phyloP scores from a whole-genome alignment of 305 asterid genomes.

The Fraxinus paxiana region DNA sequence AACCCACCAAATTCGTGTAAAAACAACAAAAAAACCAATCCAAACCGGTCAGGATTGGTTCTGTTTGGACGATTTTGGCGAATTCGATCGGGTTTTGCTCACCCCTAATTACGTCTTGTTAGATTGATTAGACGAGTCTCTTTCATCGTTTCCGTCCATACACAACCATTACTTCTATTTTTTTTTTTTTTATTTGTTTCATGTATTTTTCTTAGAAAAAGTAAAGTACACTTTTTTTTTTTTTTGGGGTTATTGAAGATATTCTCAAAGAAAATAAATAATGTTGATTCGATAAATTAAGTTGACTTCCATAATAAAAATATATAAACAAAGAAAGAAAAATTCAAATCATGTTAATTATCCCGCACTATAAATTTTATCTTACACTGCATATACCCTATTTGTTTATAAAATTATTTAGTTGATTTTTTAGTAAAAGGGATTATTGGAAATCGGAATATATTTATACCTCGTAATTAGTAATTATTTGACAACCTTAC shows the following conservation, averaged over 20 bases:
- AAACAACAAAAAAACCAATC: too few species aligned
- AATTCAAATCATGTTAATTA: background rate
- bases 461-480: slow-evolving; percentile 34
- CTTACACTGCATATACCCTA: background rate
- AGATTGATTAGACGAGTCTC: background rate
- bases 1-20: too few species aligned
- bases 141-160: background rate
- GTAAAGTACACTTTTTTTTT: background rate
- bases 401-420: background rate
- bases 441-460: slow-evolving; percentile 8
- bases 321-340: too few species aligned
- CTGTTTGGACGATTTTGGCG: too few species aligned
- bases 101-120: background rate
- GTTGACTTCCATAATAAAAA: background rate
- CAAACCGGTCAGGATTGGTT: too few species aligned
- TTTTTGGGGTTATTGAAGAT: background rate
- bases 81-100: too few species aligned
- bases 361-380: background rate
- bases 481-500: background rate
- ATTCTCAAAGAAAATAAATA: background rate
- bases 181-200: too few species aligned
- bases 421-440: background rate
- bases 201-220: background rate
- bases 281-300: background rate
- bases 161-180: background rate